These are phyloP conservation scores for Arachnopeziza araneosa DNA, from an alignment of 2,329 filamentous ascomycete genomes.

Conservation along the genomic window DNA sequence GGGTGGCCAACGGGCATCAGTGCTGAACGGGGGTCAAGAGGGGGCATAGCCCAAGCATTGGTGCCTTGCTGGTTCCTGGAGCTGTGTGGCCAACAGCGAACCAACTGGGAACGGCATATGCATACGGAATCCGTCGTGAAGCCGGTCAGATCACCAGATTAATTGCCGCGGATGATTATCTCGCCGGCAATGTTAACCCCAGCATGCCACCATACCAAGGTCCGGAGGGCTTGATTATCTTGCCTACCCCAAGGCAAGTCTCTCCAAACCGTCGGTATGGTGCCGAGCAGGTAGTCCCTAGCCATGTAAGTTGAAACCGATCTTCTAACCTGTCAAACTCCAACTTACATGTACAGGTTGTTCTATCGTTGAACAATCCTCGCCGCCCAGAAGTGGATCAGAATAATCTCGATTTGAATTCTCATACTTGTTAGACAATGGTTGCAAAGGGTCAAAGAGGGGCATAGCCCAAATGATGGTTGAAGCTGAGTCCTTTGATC, in stretches of 20 bases:
- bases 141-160: constrained; percentile 50
- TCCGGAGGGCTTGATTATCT: constrained; percentile 28
- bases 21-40: too few relatives aligned
- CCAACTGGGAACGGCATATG: constrained; percentile 32
- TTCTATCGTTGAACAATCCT: not conserved
- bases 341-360: not conserved
- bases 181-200: constrained; percentile 31
- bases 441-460: too few relatives aligned
- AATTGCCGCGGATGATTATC: constrained; percentile 48
- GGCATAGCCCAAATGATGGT: too few relatives aligned
- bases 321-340: not conserved
- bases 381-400: not conserved
- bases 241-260: constrained; percentile 19
- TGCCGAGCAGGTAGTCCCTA: constrained; percentile 15
- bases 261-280: constrained; percentile 13
- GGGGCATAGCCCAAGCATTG: too few relatives aligned
- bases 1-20: too few relatives aligned
- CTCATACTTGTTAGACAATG: too few relatives aligned
- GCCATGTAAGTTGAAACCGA: constrained; percentile 12
- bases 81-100: constrained; percentile 15
- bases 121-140: constrained; percentile 49
- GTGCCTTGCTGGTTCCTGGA: too few relatives aligned
- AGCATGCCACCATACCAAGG: constrained; percentile 36
- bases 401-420: too few relatives aligned
- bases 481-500: too few relatives aligned